Conservation (phyloP, 305 asterid genomes). For the Euphrasia arctica region DNA sequence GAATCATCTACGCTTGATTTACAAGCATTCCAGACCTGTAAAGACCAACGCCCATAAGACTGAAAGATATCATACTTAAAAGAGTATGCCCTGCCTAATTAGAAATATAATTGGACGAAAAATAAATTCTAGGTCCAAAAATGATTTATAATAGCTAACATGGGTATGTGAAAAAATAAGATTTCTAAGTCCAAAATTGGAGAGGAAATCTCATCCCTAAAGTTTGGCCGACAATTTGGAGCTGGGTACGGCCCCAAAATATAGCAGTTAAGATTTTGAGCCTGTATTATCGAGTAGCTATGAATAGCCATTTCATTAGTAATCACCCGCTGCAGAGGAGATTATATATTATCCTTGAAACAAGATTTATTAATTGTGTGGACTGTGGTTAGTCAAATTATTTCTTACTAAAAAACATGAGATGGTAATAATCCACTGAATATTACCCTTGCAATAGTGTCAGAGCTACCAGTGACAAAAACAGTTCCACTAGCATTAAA, state of each 20-base stretch:
- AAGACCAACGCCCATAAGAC: constrained; percentile 27
- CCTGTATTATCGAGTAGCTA: neutral
- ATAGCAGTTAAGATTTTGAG: too few species aligned
- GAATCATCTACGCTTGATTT: constrained; percentile 72
- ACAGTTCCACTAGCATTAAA: constrained; percentile 97
- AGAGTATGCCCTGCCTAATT: neutral
- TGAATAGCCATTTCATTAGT: constrained; percentile 19
- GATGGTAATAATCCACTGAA: constrained; percentile 16
- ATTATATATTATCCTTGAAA: neutral
- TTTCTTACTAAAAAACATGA: constrained; percentile 16
- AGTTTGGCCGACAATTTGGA: too few species aligned
- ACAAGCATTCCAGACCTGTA: constrained; percentile 97
- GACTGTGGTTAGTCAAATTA: neutral
- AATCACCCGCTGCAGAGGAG: neutral
- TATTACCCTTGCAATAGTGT: constrained; percentile 83
- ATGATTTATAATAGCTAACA: too few species aligned
- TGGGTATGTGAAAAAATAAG: too few species aligned
- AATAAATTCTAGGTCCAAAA: too few species aligned
- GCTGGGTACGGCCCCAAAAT: too few species aligned
- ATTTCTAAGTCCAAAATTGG: too few species aligned
- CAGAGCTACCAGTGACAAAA: constrained; percentile 99
- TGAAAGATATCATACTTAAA: constrained; percentile 12
- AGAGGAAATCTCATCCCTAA: too few species aligned
- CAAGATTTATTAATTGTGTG: neutral
- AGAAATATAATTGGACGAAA: too few species aligned